Conservation (phyloP, 768 basidiomycete species). For the Lactarius vividus region DNA sequence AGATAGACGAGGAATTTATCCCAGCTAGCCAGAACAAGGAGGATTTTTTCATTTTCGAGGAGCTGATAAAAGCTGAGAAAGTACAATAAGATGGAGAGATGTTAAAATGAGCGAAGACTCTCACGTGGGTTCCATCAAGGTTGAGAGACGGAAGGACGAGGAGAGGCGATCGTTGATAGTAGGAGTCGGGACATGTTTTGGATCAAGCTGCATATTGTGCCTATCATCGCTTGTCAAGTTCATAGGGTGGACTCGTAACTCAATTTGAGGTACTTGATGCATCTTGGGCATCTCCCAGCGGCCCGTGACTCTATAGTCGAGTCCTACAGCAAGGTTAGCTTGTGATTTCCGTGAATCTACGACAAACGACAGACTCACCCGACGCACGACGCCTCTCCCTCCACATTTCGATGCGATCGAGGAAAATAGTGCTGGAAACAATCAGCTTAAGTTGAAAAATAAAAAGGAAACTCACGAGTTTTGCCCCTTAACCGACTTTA, state of each 20-base stretch:
- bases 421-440: not conserved
- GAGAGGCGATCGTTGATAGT: constrained; percentile 4
- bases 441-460: not conserved
- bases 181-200: constrained; percentile 11
- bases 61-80: constrained; percentile 18
- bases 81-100: not conserved
- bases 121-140: constrained; percentile 5
- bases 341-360: not conserved
- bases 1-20: constrained; percentile 17
- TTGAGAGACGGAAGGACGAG: constrained; percentile 1
- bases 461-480: constrained; percentile 6
- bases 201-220: constrained; percentile 18
- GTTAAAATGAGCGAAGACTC: not conserved
- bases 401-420: not conserved
- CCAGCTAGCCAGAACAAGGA: constrained; percentile 12
- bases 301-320: constrained; percentile 20
- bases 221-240: constrained; percentile 17
- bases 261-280: not conserved
- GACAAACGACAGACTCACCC: not conserved
- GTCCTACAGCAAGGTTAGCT: not conserved
- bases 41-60: constrained; percentile 23
- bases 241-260: constrained; percentile 9
- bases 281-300: not conserved
- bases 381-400: not conserved
- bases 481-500: not conserved